phyloP scores from a whole-genome alignment of 129 eudicot genomes.

The Glebionis coronaria region DNA sequence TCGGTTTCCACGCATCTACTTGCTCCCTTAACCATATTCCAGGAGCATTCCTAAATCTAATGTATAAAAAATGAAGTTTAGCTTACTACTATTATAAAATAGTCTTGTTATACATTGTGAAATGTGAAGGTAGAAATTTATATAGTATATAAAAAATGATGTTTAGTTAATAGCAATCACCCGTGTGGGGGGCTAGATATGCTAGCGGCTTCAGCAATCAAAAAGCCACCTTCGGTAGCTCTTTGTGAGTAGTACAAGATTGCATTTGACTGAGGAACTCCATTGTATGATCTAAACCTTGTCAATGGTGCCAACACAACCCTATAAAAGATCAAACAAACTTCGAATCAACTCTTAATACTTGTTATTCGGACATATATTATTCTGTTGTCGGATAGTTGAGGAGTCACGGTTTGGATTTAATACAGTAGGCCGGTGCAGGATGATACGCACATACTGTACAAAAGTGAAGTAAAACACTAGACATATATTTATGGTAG shows the following conservation, averaged over 20 bases:
- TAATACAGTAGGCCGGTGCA: too few species aligned
- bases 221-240: conserved; percentile 38
- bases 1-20: conserved; percentile 52
- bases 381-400: too few species aligned
- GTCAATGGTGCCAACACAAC: conserved; percentile 43
- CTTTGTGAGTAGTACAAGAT: conserved; percentile 40
- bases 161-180: background rate
- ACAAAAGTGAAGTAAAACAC: too few species aligned
- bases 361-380: background rate
- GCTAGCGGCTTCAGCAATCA: conserved; percentile 37
- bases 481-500: too few species aligned
- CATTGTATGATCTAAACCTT: conserved; percentile 37
- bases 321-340: conserved; percentile 20
- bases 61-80: too few species aligned
- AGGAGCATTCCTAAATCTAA: conserved; percentile 25
- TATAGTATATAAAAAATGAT: background rate
- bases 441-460: too few species aligned
- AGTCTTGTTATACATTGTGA: background rate
- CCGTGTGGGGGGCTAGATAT: conserved; percentile 39
- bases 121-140: too few species aligned
- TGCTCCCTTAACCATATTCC: conserved; percentile 52
- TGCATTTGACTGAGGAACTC: conserved; percentile 34
- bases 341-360: background rate
- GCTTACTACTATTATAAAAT: background rate
- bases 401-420: too few species aligned